These are phyloP conservation scores for Irpex rosettiformis DNA, from an alignment of 1,284 basidiomycete genomes.

Conservation along the genomic window DNA sequence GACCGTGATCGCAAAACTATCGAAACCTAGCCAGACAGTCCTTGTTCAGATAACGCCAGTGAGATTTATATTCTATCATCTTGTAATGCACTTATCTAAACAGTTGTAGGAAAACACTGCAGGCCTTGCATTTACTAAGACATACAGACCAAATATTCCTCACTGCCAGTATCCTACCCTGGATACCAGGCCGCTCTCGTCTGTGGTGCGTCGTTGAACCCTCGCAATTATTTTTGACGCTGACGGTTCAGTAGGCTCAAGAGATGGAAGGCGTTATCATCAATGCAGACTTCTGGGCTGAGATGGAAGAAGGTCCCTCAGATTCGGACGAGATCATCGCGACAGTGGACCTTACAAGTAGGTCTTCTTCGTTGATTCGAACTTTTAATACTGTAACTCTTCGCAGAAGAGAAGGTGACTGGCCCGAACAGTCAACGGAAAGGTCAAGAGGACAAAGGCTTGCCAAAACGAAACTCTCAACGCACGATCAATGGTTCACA, in stretches of 20 bases:
- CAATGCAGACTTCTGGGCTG: slow-evolving; percentile 63
- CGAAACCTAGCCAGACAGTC: slow-evolving; percentile 73
- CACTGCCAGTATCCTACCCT: slow-evolving; percentile 57
- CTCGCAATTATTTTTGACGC: not conserved
- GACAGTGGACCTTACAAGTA: slow-evolving; percentile 34
- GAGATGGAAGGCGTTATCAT: slow-evolving; percentile 64
- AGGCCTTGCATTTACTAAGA: slow-evolving; percentile 49
- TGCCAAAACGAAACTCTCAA: slow-evolving; percentile 17
- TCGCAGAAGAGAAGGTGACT: not conserved
- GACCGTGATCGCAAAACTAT: slow-evolving; percentile 50
- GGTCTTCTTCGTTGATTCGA: not conserved
- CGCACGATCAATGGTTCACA: slow-evolving; percentile 15
- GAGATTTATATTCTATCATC: slow-evolving; percentile 14
- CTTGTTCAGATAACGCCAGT: slow-evolving; percentile 64
- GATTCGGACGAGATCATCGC: slow-evolving; percentile 32
- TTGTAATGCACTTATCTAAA: not conserved
- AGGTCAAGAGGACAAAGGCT: not conserved
- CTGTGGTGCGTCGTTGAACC: slow-evolving; percentile 36
- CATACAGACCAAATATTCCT: slow-evolving; percentile 55
- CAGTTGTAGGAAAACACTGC: slow-evolving; percentile 66
- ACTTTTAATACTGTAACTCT: not conserved
- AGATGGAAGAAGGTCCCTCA: slow-evolving; percentile 31
- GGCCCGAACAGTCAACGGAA: not conserved
- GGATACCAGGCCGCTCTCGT: slow-evolving; percentile 66
- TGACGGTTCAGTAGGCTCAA: slow-evolving; percentile 43